These are phyloP conservation scores for Nyctanthes arbortristis DNA, from an alignment of 257 asterid species.

Conservation along the genomic window DNA sequence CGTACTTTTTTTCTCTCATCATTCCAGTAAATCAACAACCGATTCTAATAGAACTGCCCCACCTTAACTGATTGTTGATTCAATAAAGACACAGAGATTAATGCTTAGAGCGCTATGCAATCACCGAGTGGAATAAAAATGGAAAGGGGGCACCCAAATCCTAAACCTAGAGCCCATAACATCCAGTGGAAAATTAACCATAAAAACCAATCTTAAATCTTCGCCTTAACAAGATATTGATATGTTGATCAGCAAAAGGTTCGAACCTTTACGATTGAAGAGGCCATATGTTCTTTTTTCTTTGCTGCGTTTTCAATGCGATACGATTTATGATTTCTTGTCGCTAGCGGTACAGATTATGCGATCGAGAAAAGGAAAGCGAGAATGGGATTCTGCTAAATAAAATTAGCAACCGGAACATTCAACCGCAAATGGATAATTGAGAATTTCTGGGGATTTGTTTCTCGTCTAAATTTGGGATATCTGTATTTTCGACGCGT, in stretches of 20 bases:
- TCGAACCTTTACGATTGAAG: neutral
- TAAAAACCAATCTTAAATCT: neutral
- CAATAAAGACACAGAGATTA: constrained; percentile 5
- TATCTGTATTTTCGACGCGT: neutral
- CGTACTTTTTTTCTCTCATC: constrained; percentile 45
- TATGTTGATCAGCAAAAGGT: neutral
- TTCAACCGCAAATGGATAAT: neutral
- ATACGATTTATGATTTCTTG: neutral
- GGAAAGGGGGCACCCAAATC: constrained; percentile 3
- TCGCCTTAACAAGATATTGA: neutral
- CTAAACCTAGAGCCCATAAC: constrained; percentile 17
- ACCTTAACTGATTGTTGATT: constrained; percentile 19
- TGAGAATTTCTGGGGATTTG: neutral
- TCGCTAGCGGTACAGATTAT: neutral
- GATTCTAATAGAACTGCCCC: neutral
- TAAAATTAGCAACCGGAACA: neutral
- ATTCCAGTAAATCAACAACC: constrained; percentile 21
- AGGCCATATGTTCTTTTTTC: neutral
- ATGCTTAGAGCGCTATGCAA: constrained; percentile 2
- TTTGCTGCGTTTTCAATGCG: constrained; percentile 2
- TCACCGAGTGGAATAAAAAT: constrained; percentile 1
- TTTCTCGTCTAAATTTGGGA: neutral
- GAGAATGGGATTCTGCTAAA: neutral
- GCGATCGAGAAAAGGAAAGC: neutral
- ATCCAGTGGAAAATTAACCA: neutral